A percentile compares a stretch with the other conserved stretches of the same genome.
These are phyloP conservation scores for Ceratocystis colombiana DNA, from an alignment of 2,329 filamentous ascomycete species.

Conservation along the genomic window DNA sequence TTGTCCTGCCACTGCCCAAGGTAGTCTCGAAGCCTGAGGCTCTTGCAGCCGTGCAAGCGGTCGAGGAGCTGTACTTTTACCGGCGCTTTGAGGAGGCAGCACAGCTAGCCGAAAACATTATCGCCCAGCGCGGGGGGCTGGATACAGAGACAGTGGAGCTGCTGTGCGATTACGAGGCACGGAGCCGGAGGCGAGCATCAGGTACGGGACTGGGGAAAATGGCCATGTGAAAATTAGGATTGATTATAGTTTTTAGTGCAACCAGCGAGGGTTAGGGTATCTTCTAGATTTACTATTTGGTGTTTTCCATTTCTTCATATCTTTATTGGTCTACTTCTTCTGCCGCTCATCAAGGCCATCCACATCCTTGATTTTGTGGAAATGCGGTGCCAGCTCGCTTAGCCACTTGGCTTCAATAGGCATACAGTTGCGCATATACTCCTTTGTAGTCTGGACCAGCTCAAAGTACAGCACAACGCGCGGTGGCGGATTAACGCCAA, in stretches of 20 bases:
- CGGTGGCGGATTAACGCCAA: constrained; percentile 61
- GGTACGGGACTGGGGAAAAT: neutral
- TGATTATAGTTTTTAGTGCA: neutral
- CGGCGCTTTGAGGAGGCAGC: constrained; percentile 39
- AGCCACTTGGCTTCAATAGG: constrained; percentile 79
- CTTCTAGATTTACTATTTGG: neutral
- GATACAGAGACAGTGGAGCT: constrained; percentile 38
- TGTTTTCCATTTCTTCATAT: neutral
- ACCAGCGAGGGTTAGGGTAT: constrained; percentile 13
- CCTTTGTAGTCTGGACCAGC: constrained; percentile 71
- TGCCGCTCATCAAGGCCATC: constrained; percentile 66
- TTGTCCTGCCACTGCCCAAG: constrained; percentile 34
- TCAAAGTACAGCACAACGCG: constrained; percentile 85
- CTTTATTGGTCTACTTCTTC: constrained; percentile 32
- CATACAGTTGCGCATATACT: constrained; percentile 84
- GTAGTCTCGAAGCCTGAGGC: constrained; percentile 38
- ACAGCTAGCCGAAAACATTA: constrained; percentile 34
- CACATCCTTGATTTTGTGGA: constrained; percentile 83
- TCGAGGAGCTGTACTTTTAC: constrained; percentile 50
- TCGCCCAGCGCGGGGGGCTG: constrained; percentile 31
- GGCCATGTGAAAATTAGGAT: neutral
- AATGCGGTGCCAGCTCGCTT: constrained; percentile 83
- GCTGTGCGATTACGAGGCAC: constrained; percentile 35
- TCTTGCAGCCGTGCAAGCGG: constrained; percentile 45
- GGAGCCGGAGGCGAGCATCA: neutral